phyloP scores from a whole-genome alignment of 2,329 filamentous ascomycete species.

The Drechmeria coniospora region DNA sequence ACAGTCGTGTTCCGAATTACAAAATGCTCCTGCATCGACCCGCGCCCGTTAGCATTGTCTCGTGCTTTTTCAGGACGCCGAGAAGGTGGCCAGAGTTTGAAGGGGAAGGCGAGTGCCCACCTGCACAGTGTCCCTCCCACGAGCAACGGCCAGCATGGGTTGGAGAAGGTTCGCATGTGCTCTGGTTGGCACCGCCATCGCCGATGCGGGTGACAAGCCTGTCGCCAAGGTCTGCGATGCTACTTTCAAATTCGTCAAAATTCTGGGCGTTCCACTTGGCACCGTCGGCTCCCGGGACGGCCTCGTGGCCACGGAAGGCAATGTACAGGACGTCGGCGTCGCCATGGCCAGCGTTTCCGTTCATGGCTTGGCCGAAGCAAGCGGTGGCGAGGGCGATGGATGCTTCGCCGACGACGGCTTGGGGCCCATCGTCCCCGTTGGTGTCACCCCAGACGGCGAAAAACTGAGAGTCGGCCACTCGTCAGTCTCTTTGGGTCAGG shows the following conservation, averaged over 20 bases:
- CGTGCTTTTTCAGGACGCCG: neutral
- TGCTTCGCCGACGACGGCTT: slow-evolving; percentile 37
- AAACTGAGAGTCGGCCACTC: slow-evolving; percentile 18
- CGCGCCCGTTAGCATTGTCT: neutral
- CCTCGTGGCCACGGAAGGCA: slow-evolving; percentile 39
- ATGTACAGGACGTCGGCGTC: slow-evolving; percentile 45
- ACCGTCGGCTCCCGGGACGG: slow-evolving; percentile 36
- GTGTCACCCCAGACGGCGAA: slow-evolving; percentile 48
- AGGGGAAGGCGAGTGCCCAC: neutral
- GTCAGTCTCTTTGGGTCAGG: too few relatives aligned
- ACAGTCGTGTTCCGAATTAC: slow-evolving; percentile 4
- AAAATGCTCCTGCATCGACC: slow-evolving; percentile 4
- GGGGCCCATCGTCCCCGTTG: slow-evolving; percentile 35
- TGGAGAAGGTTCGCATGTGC: slow-evolving; percentile 1
- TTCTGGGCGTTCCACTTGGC: slow-evolving; percentile 39
- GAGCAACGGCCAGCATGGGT: slow-evolving; percentile 4
- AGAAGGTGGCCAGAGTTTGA: neutral
- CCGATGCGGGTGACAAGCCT: slow-evolving; percentile 26
- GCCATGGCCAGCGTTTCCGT: slow-evolving; percentile 39
- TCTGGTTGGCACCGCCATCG: neutral
- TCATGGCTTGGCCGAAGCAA: slow-evolving; percentile 38
- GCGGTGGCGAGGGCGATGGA: slow-evolving; percentile 41
- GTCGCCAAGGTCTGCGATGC: slow-evolving; percentile 34
- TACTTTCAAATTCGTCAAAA: slow-evolving; percentile 35
- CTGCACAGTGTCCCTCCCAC: slow-evolving; percentile 7